Conservation (phyloP, 2,329 filamentous ascomycete genomes). For the Botryosphaeria dothidea region DNA sequence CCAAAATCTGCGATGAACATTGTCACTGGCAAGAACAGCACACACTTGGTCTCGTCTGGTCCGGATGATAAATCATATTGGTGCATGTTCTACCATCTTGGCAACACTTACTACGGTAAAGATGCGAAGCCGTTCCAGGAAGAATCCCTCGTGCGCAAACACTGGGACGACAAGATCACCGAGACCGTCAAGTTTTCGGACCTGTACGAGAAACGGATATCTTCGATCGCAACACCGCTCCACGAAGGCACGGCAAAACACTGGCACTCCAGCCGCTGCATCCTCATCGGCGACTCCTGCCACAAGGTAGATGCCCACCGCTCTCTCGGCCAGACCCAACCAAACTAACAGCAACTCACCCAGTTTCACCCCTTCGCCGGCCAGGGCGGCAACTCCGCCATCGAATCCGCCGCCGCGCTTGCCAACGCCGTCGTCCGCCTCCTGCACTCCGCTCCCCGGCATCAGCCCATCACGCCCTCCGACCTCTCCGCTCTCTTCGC, state of each 20-base stretch:
- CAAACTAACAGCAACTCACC: too few relatives aligned
- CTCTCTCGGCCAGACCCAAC: too few relatives aligned
- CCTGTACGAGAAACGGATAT: conserved; percentile 30
- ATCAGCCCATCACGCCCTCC: too few relatives aligned
- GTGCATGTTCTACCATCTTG: conserved; percentile 28
- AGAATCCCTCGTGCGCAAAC: conserved; percentile 27
- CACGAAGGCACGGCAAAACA: conserved; percentile 41
- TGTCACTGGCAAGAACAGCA: conserved; percentile 21
- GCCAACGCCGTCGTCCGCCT: conserved; percentile 1
- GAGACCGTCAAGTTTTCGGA: conserved; percentile 35
- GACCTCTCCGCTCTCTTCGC: too few relatives aligned
- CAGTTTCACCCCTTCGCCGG: conserved; percentile 24
- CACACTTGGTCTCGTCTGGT: conserved; percentile 22
- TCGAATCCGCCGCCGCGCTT: conserved; percentile 25
- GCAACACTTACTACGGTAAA: conserved; percentile 24
- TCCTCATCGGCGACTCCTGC: conserved; percentile 44
- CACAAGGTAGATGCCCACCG: too few relatives aligned
- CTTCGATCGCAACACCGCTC: conserved; percentile 29
- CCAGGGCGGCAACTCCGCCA: conserved; percentile 26
- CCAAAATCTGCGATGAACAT: not conserved
- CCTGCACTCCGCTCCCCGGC: too few relatives aligned
- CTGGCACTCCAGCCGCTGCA: conserved; percentile 42
- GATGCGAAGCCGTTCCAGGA: conserved; percentile 33
- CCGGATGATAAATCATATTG: conserved; percentile 26
- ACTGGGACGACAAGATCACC: conserved; percentile 30